A percentile compares a stretch with the other conserved stretches of the same genome.
Evolutionary conservation across 805 yeast genomes (phyloP).

Genomic region (Yarrowia porcina): DNA sequence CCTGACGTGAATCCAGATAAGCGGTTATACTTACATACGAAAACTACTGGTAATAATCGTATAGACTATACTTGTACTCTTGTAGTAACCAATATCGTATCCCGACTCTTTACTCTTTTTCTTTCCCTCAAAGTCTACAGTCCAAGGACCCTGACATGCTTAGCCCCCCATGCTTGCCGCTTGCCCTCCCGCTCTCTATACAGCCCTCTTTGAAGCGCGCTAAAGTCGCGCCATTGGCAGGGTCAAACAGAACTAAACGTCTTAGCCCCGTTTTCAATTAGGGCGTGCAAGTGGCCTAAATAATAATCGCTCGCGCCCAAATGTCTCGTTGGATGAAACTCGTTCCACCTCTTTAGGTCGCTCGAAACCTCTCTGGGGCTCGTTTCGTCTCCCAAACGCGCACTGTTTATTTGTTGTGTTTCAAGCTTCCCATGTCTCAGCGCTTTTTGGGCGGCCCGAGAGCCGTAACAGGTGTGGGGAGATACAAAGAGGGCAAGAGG

Average conservation of each 20-base stretch:
- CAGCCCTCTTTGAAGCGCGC: not conserved
- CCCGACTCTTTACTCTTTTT: too few relatives aligned
- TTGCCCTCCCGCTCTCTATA: too few relatives aligned
- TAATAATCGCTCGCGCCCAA: not conserved
- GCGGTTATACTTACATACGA: too few relatives aligned
- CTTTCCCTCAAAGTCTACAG: too few relatives aligned
- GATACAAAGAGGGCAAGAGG: not conserved
- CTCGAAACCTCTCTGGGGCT: too few relatives aligned
- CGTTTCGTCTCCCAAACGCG: too few relatives aligned
- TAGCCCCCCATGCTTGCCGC: not conserved
- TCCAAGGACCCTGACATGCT: not conserved
- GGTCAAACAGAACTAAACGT: not conserved
- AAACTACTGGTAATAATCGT: too few relatives aligned
- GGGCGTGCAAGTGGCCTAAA: not conserved
- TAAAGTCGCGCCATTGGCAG: not conserved
- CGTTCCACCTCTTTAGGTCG: not conserved
- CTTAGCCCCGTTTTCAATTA: not conserved
- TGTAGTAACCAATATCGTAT: too few relatives aligned
- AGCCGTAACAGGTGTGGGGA: not conserved
- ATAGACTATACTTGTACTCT: too few relatives aligned
- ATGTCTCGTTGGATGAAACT: not conserved
- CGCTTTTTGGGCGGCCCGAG: not conserved
- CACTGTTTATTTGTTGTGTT: conserved; percentile 5
- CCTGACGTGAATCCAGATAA: too few relatives aligned
- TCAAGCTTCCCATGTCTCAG: not conserved